Base-by-base conservation (phyloP, 2,329 filamentous ascomycete genomes). In the Sporothrix humicola region DNA sequence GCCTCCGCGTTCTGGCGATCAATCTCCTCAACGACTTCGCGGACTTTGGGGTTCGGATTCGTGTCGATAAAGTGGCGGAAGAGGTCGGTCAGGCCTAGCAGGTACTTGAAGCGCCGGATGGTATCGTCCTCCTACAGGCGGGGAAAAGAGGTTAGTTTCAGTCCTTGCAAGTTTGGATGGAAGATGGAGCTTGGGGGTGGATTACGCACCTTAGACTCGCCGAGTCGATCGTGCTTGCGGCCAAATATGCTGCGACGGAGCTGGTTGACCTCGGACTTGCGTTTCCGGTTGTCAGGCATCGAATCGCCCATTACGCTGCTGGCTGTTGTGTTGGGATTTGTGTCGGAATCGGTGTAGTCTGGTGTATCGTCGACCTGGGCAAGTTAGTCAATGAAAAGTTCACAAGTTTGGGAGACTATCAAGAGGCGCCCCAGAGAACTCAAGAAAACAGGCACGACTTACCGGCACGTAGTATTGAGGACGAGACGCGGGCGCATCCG, bases 51-150 rank as follows among this genome's bases (percentile, higher is more conserved):
- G 80, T 99, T 95, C 5, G 95, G 95, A 80, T 98, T 99, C 9
- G 94, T 94, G 80, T 98, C 95, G 83, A 99, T 99, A 82, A 99
- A 99, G 83, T 99, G 96, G 77, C 97, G 94, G 85, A 99, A 99
- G 23, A 99, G 87, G 79, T 99, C 96, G 17, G 96, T 99, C 71
- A 99, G 86, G 37, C 97, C 97, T 15, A 99, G 88, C 1, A 99
- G 88, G 81, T 99, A 99, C 76, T 94, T 91, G 81, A 99, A 99
- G 81, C 96, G 89, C 78, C 95, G 90, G 79, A 98, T 93, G 0
- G 94, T 97, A 80, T 98, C 95, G 86, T 98, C 93, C 84, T 98
- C 95, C 93, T 95, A 72, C 54, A 75, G 69, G 12, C 13, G 10
- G 20, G 37, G 17, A 20, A 23, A 3, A 7, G 75, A 71, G 10